Percentiles rank a stretch among this genome's conserved stretches.
Evolutionary conservation across 2,329 filamentous ascomycete genomes (phyloP).

Genomic region (Biscogniauxia sp.): DNA sequence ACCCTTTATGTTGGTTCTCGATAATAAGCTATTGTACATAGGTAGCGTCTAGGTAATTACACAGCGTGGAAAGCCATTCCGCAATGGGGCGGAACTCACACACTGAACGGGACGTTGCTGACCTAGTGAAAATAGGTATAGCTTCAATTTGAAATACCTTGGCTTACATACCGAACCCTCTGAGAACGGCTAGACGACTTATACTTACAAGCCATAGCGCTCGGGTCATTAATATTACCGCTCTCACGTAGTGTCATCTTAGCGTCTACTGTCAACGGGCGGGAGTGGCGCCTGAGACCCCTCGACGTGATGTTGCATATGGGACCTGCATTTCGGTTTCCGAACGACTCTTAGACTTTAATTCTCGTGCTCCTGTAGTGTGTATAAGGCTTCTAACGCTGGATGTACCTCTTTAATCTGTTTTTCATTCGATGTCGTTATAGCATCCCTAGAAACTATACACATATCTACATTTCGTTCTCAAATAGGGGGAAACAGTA

Average conservation of each 20-base stretch:
- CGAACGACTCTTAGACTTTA: background rate
- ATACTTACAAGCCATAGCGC: background rate
- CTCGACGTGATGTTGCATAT: background rate
- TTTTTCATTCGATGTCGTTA: too few relatives aligned
- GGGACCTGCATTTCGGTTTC: background rate
- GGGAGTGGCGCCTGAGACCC: too few relatives aligned
- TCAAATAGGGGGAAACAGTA: too few relatives aligned
- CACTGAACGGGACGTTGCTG: background rate
- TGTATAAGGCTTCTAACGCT: background rate
- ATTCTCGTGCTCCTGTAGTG: background rate
- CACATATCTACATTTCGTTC: too few relatives aligned
- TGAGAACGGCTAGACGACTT: too few relatives aligned
- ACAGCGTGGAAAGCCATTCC: too few relatives aligned
- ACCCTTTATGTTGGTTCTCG: too few relatives aligned
- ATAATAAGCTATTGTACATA: too few relatives aligned
- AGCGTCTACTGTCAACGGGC: too few relatives aligned
- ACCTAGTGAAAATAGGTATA: background rate
- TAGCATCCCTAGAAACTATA: too few relatives aligned
- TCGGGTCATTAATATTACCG: background rate
- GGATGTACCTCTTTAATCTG: background rate
- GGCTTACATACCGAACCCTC: too few relatives aligned
- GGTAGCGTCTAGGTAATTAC: too few relatives aligned
- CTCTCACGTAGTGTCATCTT: background rate
- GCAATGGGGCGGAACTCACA: background rate
- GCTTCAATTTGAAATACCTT: background rate